Percentiles rank a stretch among this genome's conserved stretches.
phyloP scores from a whole-genome alignment of 371 early-diverging fungal genomes.

The Mucor mucedo region DNA sequence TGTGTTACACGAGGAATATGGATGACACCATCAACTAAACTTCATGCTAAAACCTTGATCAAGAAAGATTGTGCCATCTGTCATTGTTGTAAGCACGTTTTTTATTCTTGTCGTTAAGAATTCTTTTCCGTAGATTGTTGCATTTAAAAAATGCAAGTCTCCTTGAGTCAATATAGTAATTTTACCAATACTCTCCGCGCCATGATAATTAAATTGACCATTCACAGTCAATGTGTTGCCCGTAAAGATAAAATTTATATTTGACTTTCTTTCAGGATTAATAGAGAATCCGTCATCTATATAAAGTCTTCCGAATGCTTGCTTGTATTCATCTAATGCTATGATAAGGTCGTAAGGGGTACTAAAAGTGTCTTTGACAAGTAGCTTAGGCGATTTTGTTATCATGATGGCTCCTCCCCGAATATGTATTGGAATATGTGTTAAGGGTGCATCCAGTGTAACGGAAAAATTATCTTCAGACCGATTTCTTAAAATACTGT shows the following conservation, averaged over 20 bases:
- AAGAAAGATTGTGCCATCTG: neutral
- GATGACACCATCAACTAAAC: neutral
- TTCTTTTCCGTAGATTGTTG: neutral
- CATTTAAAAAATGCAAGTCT: neutral
- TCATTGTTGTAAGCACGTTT: neutral
- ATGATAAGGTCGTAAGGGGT: conserved; percentile 51
- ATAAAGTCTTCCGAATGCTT: conserved; percentile 53
- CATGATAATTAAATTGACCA: conserved; percentile 15
- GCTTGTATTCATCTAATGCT: conserved; percentile 48
- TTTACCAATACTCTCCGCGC: neutral
- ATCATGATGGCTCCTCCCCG: conserved; percentile 52
- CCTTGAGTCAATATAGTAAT: neutral
- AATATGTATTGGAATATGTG: conserved; percentile 49
- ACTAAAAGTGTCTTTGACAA: conserved; percentile 42
- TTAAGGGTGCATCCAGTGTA: conserved; percentile 42
- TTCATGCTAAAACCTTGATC: conserved; percentile 4
- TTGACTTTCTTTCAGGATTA: conserved; percentile 3
- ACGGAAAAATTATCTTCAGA: conserved; percentile 3
- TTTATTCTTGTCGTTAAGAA: neutral
- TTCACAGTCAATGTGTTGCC: conserved; percentile 3
- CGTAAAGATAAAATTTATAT: conserved; percentile 10
- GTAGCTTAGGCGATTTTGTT: conserved; percentile 46
- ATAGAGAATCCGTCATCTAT: conserved; percentile 57
- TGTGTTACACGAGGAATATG: neutral
- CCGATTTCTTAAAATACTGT: conserved; percentile 9